These are phyloP conservation scores for Malus hybrid DNA, from an alignment of 331 rosid species.

Conservation along the genomic window DNA sequence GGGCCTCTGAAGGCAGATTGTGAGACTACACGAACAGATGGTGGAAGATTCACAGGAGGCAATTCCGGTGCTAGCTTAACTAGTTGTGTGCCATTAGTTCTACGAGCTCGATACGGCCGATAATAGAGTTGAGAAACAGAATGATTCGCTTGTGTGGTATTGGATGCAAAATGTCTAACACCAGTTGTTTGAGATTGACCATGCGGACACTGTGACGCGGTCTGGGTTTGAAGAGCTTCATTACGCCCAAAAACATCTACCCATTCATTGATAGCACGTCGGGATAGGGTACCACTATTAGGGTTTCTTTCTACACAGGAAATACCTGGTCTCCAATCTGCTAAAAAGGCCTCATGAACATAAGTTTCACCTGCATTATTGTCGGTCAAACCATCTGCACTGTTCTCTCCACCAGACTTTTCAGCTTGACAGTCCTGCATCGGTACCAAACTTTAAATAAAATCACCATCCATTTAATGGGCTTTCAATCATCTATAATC, in stretches of 20 bases:
- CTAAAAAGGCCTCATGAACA: slow-evolving; percentile 72
- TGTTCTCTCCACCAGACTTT: slow-evolving; percentile 26
- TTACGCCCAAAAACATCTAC: slow-evolving; percentile 23
- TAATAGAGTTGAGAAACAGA: slow-evolving; percentile 28
- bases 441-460: slow-evolving; percentile 13
- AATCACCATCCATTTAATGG: slow-evolving; percentile 16
- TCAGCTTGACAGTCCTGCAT: slow-evolving; percentile 59
- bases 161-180: slow-evolving; percentile 28
- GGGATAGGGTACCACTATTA: slow-evolving; percentile 26
- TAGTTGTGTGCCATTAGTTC: slow-evolving; percentile 34
- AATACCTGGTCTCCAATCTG: slow-evolving; percentile 70
- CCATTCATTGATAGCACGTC: slow-evolving; percentile 26
- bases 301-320: slow-evolving; percentile 41
- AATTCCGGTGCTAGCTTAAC: slow-evolving; percentile 85
- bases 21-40: slow-evolving; percentile 79
- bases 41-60: slow-evolving; percentile 96
- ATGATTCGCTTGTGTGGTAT: slow-evolving; percentile 23
- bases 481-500: slow-evolving; percentile 9
- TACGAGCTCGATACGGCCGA: slow-evolving; percentile 54
- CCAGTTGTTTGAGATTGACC: slow-evolving; percentile 33
- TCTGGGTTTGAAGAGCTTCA: slow-evolving; percentile 36
- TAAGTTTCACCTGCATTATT: slow-evolving; percentile 53
- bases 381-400: slow-evolving; percentile 36
- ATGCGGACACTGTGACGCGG: slow-evolving; percentile 30
- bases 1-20: slow-evolving; percentile 62